Evolutionary conservation across 2,329 filamentous ascomycete species (phyloP).

Genomic region (Aspergillus sergii): DNA sequence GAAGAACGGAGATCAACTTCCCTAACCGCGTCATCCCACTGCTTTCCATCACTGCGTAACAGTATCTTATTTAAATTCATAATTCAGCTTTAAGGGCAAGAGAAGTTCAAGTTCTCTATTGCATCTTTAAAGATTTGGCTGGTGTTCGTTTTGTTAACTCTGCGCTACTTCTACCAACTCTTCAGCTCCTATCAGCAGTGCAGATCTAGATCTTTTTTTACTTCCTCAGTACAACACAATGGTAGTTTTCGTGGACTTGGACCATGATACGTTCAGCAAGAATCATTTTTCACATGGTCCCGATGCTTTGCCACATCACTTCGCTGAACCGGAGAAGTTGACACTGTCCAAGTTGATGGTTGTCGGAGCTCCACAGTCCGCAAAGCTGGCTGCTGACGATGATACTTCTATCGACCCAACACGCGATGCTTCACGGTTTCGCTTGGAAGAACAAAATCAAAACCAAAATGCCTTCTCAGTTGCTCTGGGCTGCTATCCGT

Average conservation of each 20-base stretch:
- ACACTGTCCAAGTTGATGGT: conserved; percentile 24
- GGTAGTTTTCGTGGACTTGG: conserved; percentile 53
- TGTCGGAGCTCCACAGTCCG: conserved; percentile 12
- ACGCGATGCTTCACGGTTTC: not conserved
- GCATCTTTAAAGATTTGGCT: conserved; percentile 1
- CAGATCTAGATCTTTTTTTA: conserved; percentile 1
- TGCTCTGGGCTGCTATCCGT: conserved; percentile 53
- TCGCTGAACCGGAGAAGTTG: conserved; percentile 26
- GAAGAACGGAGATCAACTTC: conserved; percentile 30
- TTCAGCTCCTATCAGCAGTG: conserved; percentile 17
- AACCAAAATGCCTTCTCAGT: conserved; percentile 44
- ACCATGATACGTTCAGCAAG: conserved; percentile 39
- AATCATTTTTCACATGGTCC: conserved; percentile 21
- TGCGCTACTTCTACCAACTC: conserved; percentile 3
- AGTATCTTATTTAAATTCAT: not conserved
- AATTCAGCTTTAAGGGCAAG: not conserved
- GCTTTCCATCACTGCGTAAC: conserved; percentile 3
- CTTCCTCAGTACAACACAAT: conserved; percentile 34
- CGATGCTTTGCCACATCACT: conserved; percentile 18
- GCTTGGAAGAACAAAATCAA: conserved; percentile 14
- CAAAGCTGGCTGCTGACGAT: conserved; percentile 15
- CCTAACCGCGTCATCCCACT: conserved; percentile 33
- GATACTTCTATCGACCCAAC: conserved; percentile 12
- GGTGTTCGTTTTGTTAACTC: conserved; percentile 18
- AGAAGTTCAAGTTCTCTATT: not conserved